Percentiles rank a stretch among this genome's conserved stretches.
Conservation (phyloP, 2,329 filamentous ascomycete genomes). For the Eutypa lata region DNA sequence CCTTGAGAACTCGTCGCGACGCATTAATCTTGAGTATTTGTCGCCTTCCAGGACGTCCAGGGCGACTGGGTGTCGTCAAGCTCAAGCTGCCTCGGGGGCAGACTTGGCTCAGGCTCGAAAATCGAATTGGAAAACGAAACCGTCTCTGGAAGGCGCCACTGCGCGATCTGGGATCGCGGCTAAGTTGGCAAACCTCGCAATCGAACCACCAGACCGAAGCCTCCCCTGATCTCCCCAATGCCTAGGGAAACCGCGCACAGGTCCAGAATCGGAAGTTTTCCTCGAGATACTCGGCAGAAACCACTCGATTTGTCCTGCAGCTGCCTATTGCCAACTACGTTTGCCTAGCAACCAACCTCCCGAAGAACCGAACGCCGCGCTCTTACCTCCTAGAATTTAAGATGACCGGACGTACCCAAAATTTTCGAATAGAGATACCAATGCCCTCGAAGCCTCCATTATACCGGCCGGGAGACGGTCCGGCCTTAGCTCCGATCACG, state of each 20-base stretch:
- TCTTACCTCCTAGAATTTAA: background rate
- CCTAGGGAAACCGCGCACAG: too few species aligned
- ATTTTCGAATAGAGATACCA: conserved; percentile 26
- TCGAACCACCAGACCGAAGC: background rate
- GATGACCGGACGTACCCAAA: conserved; percentile 1
- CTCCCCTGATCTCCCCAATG: background rate
- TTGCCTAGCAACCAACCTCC: background rate
- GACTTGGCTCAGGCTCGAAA: background rate
- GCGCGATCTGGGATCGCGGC: background rate
- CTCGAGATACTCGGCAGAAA: background rate
- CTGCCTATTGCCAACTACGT: background rate
- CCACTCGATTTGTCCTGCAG: background rate
- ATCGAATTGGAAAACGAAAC: background rate
- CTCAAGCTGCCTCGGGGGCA: background rate
- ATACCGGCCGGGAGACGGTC: conserved; percentile 47
- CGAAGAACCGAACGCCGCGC: background rate
- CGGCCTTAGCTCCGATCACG: conserved; percentile 43
- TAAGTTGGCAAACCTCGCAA: background rate
- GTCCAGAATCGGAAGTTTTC: background rate
- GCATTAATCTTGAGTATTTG: too few species aligned
- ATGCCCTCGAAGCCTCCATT: conserved; percentile 26
- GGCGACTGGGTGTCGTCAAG: background rate
- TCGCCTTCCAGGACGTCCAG: background rate
- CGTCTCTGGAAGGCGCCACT: background rate
- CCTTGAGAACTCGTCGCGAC: too few species aligned